Evolutionary conservation across 768 basidiomycete genomes (phyloP).

Genomic region (Psilocybe tampanensis): DNA sequence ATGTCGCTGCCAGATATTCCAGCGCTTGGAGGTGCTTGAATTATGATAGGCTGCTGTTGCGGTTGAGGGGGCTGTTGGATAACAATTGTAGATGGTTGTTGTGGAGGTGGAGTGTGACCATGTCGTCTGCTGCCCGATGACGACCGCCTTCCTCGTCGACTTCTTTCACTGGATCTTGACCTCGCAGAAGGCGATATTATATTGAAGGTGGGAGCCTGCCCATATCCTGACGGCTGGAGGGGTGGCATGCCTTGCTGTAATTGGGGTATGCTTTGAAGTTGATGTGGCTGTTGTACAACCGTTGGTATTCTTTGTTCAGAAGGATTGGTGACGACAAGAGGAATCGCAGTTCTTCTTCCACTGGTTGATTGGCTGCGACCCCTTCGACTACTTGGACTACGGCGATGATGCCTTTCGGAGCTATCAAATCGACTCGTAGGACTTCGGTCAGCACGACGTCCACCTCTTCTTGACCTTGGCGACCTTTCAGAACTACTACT

Average conservation of each 20-base stretch:
- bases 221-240: constrained; percentile 3
- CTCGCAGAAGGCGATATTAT: constrained; percentile 19
- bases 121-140: constrained; percentile 12
- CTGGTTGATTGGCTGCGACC: constrained; percentile 15
- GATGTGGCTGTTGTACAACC: constrained; percentile 17
- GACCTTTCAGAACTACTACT: constrained; percentile 11
- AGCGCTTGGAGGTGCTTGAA: constrained; percentile 13
- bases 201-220: constrained; percentile 16
- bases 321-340: constrained; percentile 20
- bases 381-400: constrained; percentile 19
- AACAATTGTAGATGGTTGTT: constrained; percentile 28
- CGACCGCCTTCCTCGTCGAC: not conserved
- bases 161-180: constrained; percentile 10
- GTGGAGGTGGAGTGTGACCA: constrained; percentile 5
- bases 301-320: constrained; percentile 13
- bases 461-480: constrained; percentile 8
- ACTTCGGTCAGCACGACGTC: constrained; percentile 9
- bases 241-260: not conserved
- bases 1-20: constrained; percentile 7
- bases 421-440: constrained; percentile 11
- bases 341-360: constrained; percentile 9
- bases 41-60: constrained; percentile 24
- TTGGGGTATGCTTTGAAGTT: constrained; percentile 5
- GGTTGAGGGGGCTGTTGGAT: constrained; percentile 26
- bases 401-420: constrained; percentile 11